phyloP scores from a whole-genome alignment of 2,329 filamentous ascomycete genomes.

The Tolypocladium capitatum region DNA sequence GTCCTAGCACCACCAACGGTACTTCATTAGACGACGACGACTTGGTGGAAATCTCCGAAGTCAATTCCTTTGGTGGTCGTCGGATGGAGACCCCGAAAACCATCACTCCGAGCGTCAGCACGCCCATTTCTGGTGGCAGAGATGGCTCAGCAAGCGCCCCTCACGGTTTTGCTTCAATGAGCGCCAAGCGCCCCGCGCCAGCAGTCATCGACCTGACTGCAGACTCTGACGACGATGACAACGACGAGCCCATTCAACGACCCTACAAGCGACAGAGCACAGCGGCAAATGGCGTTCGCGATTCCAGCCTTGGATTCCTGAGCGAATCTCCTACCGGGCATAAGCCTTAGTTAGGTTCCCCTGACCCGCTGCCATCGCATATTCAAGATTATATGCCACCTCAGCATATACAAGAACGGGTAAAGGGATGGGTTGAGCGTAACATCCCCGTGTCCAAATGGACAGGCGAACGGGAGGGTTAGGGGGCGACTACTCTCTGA shows the following conservation, averaged over 20 bases:
- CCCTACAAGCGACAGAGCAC: constrained; percentile 33
- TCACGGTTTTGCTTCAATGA: constrained; percentile 20
- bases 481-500: not conserved
- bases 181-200: constrained; percentile 34
- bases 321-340: constrained; percentile 12
- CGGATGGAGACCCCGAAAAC: constrained; percentile 23
- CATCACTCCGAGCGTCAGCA: constrained; percentile 21
- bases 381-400: not conserved
- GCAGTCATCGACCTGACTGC: constrained; percentile 48
- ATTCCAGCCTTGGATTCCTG: constrained; percentile 7
- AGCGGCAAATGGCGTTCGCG: constrained; percentile 11
- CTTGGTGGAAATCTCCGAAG: constrained; percentile 34
- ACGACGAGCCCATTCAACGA: constrained; percentile 33
- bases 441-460: not conserved
- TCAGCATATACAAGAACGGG: not conserved
- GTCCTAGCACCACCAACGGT: constrained; percentile 13
- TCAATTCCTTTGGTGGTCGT: constrained; percentile 21
- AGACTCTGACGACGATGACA: constrained; percentile 38
- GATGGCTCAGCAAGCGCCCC: constrained; percentile 23
- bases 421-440: not conserved
- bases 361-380: not conserved
- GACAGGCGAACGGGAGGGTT: not conserved
- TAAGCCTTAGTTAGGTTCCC: constrained; percentile 7
- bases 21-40: constrained; percentile 30
- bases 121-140: constrained; percentile 22